Base-by-base conservation (phyloP, 371 early-diverging fungal genomes). In the Phascolomyces articulosus region DNA sequence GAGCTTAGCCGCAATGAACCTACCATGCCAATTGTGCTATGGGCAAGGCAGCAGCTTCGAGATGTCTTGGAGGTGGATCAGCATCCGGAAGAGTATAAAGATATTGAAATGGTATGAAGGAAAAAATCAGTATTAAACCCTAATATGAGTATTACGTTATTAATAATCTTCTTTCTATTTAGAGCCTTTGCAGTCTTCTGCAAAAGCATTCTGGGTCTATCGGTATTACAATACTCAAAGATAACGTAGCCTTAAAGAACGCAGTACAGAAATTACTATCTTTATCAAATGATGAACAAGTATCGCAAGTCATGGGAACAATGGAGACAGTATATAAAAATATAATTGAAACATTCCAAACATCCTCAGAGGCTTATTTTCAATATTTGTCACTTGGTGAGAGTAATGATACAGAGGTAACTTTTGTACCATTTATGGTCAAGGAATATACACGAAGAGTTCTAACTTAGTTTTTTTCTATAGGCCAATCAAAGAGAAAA, bases 301-400 rank as follows among this genome's bases (percentile, higher is more conserved):
- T 48, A 18, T 18, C 58, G 2, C 16, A 24, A n/a, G 62, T 77
- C 4, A 31, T 73, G 1, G 34, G 24, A 1, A 60, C 55, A 0
- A 57, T 77, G 26, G 67, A 74, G 4, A 66, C 28, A 3, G 29
- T 78, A 11, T 70, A 78, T 27, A 53, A 38, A 1, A 65, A 62
- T 54, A 40, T 77, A 6, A 40, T 79, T 31, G 53, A 62, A 9
- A 70, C 64, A 2, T 77, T 82, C 24, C 47, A 59, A 23, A 62
- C 68, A 23, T 73, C 78, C 7, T 69, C 69, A 8, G 57, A 56
- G 7, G 72, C 77, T 3, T 82, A 79, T 63, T 74, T 75, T 29
- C 75, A 66, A 10, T 79, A 75, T 38, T 49, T 82, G 16, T 71
- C 69, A 7, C 40, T 82, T 18, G 73, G 65, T 27, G 70, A 71